These are phyloP conservation scores for Tausonia pullulans DNA, from an alignment of 1,284 basidiomycete genomes.

Conservation along the genomic window DNA sequence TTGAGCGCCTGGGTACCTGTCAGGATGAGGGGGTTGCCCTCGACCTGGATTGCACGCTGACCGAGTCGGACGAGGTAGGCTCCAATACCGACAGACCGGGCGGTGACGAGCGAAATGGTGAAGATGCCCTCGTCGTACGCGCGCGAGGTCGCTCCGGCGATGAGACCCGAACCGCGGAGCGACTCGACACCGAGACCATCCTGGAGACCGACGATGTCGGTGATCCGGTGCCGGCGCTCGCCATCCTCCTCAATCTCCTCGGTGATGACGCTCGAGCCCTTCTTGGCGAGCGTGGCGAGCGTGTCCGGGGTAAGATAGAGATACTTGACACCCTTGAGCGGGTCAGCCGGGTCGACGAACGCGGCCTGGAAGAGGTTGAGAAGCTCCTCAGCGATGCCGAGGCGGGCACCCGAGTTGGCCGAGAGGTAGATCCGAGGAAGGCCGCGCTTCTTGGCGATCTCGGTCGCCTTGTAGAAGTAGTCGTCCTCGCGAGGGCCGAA, in stretches of 20 bases:
- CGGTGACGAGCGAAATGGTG: slow-evolving; percentile 97
- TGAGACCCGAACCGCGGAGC: slow-evolving; percentile 89
- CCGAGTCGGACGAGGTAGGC: slow-evolving; percentile 97
- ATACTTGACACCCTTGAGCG: slow-evolving; percentile 94
- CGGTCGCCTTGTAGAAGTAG: slow-evolving; percentile 90
- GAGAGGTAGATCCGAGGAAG: slow-evolving; percentile 94
- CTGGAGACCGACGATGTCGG: slow-evolving; percentile 89
- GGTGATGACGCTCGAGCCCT: slow-evolving; percentile 61
- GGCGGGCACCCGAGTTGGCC: slow-evolving; percentile 94
- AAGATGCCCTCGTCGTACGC: slow-evolving; percentile 95
- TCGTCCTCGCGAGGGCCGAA: slow-evolving; percentile 94
- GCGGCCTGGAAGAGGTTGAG: slow-evolving; percentile 82
- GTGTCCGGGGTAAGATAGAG: slow-evolving; percentile 55
- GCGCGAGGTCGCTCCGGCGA: slow-evolving; percentile 95
- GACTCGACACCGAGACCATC: slow-evolving; percentile 98
- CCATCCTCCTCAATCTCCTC: slow-evolving; percentile 76
- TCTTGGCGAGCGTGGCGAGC: slow-evolving; percentile 29
- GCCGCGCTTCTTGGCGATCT: slow-evolving; percentile 79
- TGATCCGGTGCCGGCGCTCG: slow-evolving; percentile 83
- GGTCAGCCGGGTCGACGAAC: slow-evolving; percentile 68
- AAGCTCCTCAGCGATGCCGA: slow-evolving; percentile 90
- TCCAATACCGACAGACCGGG: slow-evolving; percentile 97
- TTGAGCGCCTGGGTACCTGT: slow-evolving; percentile 95
- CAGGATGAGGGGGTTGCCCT: slow-evolving; percentile 97
- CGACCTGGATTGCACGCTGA: slow-evolving; percentile 96